Base-by-base conservation (phyloP, 371 early-diverging fungal species). In the Mucor plumbeus region DNA sequence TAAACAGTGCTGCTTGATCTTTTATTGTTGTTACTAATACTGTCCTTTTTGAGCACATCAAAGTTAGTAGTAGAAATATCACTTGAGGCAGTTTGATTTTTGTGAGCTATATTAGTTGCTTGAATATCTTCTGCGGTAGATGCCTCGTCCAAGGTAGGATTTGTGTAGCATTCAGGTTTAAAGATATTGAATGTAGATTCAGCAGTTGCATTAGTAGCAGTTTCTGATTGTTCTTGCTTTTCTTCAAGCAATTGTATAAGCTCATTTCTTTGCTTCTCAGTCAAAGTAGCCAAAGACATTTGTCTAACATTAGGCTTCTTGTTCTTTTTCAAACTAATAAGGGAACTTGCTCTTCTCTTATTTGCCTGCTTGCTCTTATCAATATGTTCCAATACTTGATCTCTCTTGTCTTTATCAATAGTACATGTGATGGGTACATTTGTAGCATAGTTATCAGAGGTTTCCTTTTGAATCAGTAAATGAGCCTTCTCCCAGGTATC, bases 391-490 rank as follows among this genome's bases (percentile, higher is more conserved):
- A 53, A 1, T 13, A 53, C 31, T 13, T 53, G 21, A 4, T 10
- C 38, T 33, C 36, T 57, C 53, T 11, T 59, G 15, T 33, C 47
- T 6, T 58, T 43, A 17, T 36, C 13, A 3, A 56, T 35, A 44
- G n/a, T n/a, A 7, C 57, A 19, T 1, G 31, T 19, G n/a, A 8
- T 34, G 11, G 44, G 56, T 17, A 8, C 33, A 10, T 56, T 21
- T 3, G 19, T 39, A 19, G 33, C 63, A 36, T 38, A 56, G 10
- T 63, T 48, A 50, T 63, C 50, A 19, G 47, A 60, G 56, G 63
- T 54, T 17, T 72, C 68, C 41, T 68, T 66, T 31, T 65, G 48
- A 10, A 72, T 60, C 70, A 70, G 68, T 38, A 72, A 64, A 38
- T 71, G 62, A 7, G 57, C 63, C 39, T 74, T 72, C 11, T 35